These are phyloP conservation scores for Aspergillus vadensis DNA, from an alignment of 2,329 filamentous ascomycete species.

Conservation along the genomic window DNA sequence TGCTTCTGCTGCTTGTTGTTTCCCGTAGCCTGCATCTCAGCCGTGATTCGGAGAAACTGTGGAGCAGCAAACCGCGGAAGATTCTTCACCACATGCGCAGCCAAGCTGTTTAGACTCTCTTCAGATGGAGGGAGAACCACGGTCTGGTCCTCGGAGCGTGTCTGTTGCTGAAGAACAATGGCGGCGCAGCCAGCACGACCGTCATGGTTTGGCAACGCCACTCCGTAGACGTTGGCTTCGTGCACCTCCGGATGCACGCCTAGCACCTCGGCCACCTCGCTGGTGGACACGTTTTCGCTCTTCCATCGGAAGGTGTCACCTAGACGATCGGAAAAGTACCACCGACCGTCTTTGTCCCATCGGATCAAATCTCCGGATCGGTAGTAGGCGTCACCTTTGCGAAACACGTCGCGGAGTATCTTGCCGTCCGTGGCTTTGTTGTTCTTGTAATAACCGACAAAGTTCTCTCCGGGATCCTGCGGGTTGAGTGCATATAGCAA, in stretches of 20 bases:
- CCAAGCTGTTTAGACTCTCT: slow-evolving; percentile 60
- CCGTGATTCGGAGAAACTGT: slow-evolving; percentile 71
- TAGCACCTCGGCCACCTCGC: slow-evolving; percentile 76
- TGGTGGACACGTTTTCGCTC: slow-evolving; percentile 79
- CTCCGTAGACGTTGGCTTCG: slow-evolving; percentile 86
- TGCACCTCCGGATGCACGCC: slow-evolving; percentile 66
- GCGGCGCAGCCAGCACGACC: slow-evolving; percentile 82
- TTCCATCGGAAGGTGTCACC: slow-evolving; percentile 63
- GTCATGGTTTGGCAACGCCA: slow-evolving; percentile 76
- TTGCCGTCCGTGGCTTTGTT: slow-evolving; percentile 70
- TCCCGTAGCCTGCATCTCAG: slow-evolving; percentile 68
- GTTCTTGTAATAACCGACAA: slow-evolving; percentile 83
- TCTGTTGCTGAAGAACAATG: slow-evolving; percentile 58
- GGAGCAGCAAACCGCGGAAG: slow-evolving; percentile 77
- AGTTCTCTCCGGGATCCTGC: slow-evolving; percentile 62
- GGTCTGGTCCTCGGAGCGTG: slow-evolving; percentile 23
- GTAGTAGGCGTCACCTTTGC: slow-evolving; percentile 78
- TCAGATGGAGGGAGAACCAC: slow-evolving; percentile 35
- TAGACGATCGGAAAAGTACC: slow-evolving; percentile 73
- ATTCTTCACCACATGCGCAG: slow-evolving; percentile 56
- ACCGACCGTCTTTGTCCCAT: slow-evolving; percentile 69
- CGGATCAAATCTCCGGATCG: slow-evolving; percentile 79
- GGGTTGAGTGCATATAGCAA: slow-evolving; percentile 71
- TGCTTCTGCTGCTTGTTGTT: slow-evolving; percentile 91
- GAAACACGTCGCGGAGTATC: slow-evolving; percentile 71